Evolutionary conservation across 2,329 filamentous ascomycete genomes (phyloP).

Genomic region (Diaporthe helianthi): DNA sequence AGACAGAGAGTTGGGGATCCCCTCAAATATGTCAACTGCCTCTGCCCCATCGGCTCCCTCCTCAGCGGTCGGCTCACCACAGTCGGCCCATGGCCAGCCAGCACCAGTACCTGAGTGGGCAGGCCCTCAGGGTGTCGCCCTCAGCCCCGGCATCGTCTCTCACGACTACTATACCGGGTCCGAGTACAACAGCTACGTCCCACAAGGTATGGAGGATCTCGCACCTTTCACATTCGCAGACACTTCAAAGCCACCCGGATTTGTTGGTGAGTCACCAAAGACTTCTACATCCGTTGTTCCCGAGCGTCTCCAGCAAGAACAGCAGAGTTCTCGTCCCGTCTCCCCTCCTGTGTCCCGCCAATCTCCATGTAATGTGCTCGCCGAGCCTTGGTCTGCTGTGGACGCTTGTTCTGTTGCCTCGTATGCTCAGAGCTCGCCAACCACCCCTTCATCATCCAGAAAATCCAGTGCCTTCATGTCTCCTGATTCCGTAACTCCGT

Average conservation of each 20-base stretch:
- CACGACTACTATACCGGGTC: slow-evolving; percentile 59
- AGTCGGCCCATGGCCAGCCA: slow-evolving; percentile 65
- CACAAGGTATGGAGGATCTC: slow-evolving; percentile 58
- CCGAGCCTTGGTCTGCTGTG: slow-evolving; percentile 39
- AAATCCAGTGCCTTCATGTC: slow-evolving; percentile 43
- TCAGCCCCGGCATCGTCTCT: slow-evolving; percentile 70
- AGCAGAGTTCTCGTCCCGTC: slow-evolving; percentile 39
- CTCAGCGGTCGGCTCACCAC: slow-evolving; percentile 72
- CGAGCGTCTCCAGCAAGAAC: slow-evolving; percentile 19
- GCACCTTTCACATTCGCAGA: slow-evolving; percentile 55
- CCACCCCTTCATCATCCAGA: slow-evolving; percentile 40
- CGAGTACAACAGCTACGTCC: slow-evolving; percentile 62
- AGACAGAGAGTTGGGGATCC: slow-evolving; percentile 57
- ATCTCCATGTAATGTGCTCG: slow-evolving; percentile 37
- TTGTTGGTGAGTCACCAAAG: slow-evolving; percentile 62
- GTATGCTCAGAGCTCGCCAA: slow-evolving; percentile 38
- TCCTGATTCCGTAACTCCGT: slow-evolving; percentile 43
- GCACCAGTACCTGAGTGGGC: slow-evolving; percentile 67
- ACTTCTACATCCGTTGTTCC: slow-evolving; percentile 43
- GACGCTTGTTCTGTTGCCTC: slow-evolving; percentile 41
- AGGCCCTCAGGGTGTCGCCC: slow-evolving; percentile 59
- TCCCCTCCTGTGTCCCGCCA: slow-evolving; percentile 38
- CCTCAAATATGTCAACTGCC: slow-evolving; percentile 65
- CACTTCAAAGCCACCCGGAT: slow-evolving; percentile 53
- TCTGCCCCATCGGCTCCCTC: slow-evolving; percentile 70